Evolutionary conservation across 495 filamentous ascomycete species (phyloP).

Genomic region (Rhizodiscina lignyota): DNA sequence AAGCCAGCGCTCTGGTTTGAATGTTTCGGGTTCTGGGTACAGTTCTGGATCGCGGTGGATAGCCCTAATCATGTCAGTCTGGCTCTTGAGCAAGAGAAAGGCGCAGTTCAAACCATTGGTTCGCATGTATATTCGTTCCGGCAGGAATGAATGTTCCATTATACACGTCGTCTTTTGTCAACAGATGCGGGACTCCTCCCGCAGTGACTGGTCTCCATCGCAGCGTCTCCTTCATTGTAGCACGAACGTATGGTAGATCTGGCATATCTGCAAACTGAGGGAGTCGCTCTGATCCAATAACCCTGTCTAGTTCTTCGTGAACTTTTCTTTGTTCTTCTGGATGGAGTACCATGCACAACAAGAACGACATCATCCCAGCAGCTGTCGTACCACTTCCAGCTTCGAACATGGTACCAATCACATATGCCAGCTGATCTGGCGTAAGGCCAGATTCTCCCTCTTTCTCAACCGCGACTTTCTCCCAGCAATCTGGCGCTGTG

Average conservation of each 20-base stretch:
- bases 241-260: slow-evolving; percentile 10
- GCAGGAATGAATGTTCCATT: slow-evolving; percentile 15
- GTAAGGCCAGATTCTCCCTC: neutral
- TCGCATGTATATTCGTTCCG: slow-evolving; percentile 15
- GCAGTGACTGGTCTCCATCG: slow-evolving; percentile 9
- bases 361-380: slow-evolving; percentile 16
- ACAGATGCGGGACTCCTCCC: slow-evolving; percentile 10
- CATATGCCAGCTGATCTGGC: neutral
- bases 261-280: slow-evolving; percentile 12
- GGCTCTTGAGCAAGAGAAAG: slow-evolving; percentile 7
- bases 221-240: slow-evolving; percentile 15
- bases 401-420: slow-evolving; percentile 4
- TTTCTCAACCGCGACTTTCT: neutral
- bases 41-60: slow-evolving; percentile 18
- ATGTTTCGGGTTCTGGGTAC: slow-evolving; percentile 22
- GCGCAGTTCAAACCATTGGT: slow-evolving; percentile 6
- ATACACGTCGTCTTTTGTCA: slow-evolving; percentile 19
- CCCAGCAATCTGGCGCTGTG: slow-evolving; percentile 10
- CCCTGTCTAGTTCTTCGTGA: slow-evolving; percentile 16
- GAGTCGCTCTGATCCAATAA: slow-evolving; percentile 7
- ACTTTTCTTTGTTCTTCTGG: slow-evolving; percentile 14
- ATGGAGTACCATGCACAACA: slow-evolving; percentile 18
- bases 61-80: slow-evolving; percentile 2
- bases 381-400: slow-evolving; percentile 17
- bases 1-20: slow-evolving; percentile 23